Percentiles rank a stretch among this genome's conserved stretches.
phyloP scores from a whole-genome alignment of 495 filamentous ascomycete genomes.

The Xylaria intraflava region DNA sequence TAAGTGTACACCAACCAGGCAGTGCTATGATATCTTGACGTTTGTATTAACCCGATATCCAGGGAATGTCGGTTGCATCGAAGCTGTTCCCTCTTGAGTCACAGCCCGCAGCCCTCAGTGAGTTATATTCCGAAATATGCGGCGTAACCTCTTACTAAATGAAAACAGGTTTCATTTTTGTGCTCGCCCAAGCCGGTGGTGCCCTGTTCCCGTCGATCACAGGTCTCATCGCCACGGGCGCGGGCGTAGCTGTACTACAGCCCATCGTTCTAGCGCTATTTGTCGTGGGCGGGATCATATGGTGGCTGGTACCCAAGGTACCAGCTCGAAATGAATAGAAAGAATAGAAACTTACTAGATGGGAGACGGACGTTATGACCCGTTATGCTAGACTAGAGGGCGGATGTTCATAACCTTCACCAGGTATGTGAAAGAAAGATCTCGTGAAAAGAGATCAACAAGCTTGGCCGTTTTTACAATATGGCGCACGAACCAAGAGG shows the following conservation, averaged over 20 bases:
- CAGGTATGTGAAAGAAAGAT: no score
- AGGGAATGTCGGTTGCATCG: constrained; percentile 35
- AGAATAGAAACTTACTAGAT: no score
- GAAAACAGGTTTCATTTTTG: constrained; percentile 38
- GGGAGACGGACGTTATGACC: no score
- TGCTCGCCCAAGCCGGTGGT: constrained; percentile 44
- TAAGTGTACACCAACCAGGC: constrained; percentile 12
- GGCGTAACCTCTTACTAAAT: neutral
- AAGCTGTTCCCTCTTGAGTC: constrained; percentile 38
- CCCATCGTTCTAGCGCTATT: constrained; percentile 45
- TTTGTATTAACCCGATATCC: neutral
- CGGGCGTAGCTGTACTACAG: constrained; percentile 43
- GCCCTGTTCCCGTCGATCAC: constrained; percentile 47
- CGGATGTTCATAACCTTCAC: no score
- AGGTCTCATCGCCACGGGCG: constrained; percentile 39
- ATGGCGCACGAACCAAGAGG: no score
- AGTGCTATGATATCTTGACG: neutral
- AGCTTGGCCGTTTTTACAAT: no score
- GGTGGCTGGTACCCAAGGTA: constrained; percentile 38
- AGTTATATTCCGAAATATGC: neutral
- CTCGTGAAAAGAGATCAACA: no score
- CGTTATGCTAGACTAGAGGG: no score
- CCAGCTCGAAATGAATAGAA: constrained; percentile 17
- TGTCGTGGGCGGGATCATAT: constrained; percentile 35
- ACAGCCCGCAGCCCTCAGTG: constrained; percentile 32